Percentiles rank a stretch among this genome's conserved stretches.
phyloP scores from a whole-genome alignment of 2,329 filamentous ascomycete species.

The Periconia digitata region DNA sequence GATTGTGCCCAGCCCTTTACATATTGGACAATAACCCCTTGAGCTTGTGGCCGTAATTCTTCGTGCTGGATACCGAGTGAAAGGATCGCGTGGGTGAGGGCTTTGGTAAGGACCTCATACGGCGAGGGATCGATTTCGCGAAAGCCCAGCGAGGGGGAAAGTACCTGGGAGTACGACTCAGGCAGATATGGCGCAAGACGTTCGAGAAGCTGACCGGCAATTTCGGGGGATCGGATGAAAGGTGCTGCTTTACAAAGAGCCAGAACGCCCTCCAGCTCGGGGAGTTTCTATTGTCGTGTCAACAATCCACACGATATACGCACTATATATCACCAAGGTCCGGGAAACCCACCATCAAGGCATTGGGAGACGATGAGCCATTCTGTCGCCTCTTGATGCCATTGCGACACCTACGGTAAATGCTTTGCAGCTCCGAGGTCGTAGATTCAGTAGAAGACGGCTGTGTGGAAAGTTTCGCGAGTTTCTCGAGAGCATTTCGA shows the following conservation, averaged over 20 bases:
- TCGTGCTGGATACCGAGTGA: conserved; percentile 74
- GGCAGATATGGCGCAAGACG: conserved; percentile 84
- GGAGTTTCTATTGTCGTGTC: conserved; percentile 65
- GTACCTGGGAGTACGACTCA: conserved; percentile 77
- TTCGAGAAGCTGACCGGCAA: conserved; percentile 74
- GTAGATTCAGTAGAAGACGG: conserved; percentile 26
- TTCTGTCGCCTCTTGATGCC: conserved; percentile 7
- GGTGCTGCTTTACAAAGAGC: conserved; percentile 90
- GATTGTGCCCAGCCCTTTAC: conserved; percentile 69
- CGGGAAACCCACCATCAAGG: conserved; percentile 40
- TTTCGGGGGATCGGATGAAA: conserved; percentile 67
- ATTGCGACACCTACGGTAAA: conserved; percentile 45
- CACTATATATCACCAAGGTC: neutral
- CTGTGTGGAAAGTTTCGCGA: conserved; percentile 51
- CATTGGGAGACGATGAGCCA: conserved; percentile 18
- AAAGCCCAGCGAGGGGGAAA: conserved; percentile 79
- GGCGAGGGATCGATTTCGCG: conserved; percentile 83
- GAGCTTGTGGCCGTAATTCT: conserved; percentile 66
- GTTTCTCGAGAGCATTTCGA: conserved; percentile 53
- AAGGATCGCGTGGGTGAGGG: conserved; percentile 80
- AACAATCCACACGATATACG: neutral
- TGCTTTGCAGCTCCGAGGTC: conserved; percentile 42
- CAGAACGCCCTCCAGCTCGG: conserved; percentile 88
- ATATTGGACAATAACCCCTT: conserved; percentile 70
- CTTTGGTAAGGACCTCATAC: conserved; percentile 78